Base-by-base conservation (phyloP, 805 yeast genomes). In the Nakazawaea ishiwadae region DNA sequence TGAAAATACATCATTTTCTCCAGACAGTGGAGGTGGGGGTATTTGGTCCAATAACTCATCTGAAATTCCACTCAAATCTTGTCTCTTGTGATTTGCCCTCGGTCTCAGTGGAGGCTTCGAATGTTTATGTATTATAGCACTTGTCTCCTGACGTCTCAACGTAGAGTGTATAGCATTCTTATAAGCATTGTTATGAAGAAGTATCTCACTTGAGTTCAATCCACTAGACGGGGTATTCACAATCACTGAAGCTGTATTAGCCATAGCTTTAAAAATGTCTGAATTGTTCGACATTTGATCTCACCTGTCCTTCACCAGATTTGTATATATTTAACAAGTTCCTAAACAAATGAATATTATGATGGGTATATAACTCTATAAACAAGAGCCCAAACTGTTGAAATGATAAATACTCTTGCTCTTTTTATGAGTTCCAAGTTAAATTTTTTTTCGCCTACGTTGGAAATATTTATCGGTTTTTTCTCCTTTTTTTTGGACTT, bases 21-120 rank as follows among this genome's bases (percentile, higher is more conserved):
- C n/a, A n/a, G n/a, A n/a, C n/a, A n/a, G 47, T 20, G 35, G 31
- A 15, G 26, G 19, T 9, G 34, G 26, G 14, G 86, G 85, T 14
- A 81, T 59, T 38, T 79, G 77, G 6, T 60, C 54, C 26, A 84
- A 62, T 47, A 83, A 51, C 27, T 80, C 85, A 48, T 79, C 85
- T 14, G 84, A 73, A n/a, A 83, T 64, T 38, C 69, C 62, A 23
- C 75, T 66, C 41, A 77, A 60, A 21, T 46, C 31, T 4, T 37
- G 46, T 19, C 48, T 41, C 21, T 32, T 42, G 28, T 35, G 36
- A 30, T 49, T 44, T 8, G 12, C 27, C 20, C 35, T 37, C 26
- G 40, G 26, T 19, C 49, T 44, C 35, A 53, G 37, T 8, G 48
- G 40, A 6, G 49, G 35, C 19, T 50, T 49, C 31, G 45, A 30